These are phyloP conservation scores for Candida gorgasii DNA, from an alignment of 805 yeast genomes.

Conservation along the genomic window DNA sequence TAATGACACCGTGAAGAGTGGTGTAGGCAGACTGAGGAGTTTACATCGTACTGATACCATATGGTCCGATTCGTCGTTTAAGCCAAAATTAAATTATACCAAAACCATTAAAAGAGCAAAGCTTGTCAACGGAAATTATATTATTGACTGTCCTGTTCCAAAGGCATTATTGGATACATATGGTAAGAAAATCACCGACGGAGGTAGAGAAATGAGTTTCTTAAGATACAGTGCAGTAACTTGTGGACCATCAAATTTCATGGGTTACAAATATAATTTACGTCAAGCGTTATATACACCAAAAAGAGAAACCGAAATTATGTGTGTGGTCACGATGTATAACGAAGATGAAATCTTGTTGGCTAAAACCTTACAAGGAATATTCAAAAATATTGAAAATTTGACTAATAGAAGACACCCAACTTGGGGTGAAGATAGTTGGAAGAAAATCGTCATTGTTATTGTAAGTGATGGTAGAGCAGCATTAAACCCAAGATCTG, in stretches of 20 bases:
- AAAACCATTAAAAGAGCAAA: constrained; percentile 44
- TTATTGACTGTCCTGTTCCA: constrained; percentile 46
- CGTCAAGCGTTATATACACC: constrained; percentile 78
- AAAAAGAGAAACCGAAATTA: constrained; percentile 80
- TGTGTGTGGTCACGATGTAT: constrained; percentile 87
- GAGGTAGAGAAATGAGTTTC: constrained; percentile 66
- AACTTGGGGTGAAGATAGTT: constrained; percentile 92
- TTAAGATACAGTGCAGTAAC: constrained; percentile 96
- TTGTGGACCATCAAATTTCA: constrained; percentile 80
- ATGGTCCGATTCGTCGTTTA: constrained; percentile 29
- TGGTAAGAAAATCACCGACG: constrained; percentile 32
- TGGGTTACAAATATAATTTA: constrained; percentile 63
- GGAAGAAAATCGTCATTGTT: constrained; percentile 92
- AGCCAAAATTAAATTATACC: constrained; percentile 42
- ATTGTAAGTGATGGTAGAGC: constrained; percentile 91
- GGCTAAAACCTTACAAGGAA: constrained; percentile 87
- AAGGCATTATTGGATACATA: constrained; percentile 35
- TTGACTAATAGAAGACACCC: constrained; percentile 63
- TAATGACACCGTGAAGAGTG: constrained; percentile 27
- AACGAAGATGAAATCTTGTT: constrained; percentile 82
- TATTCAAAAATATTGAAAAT: constrained; percentile 81
- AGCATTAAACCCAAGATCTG: constrained; percentile 75
- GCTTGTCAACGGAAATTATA: constrained; percentile 44
- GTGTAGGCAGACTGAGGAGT: neutral
- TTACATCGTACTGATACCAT: constrained; percentile 15